Conservation (phyloP, 2,329 filamentous ascomycete genomes). For the Pleomassaria siparia region DNA sequence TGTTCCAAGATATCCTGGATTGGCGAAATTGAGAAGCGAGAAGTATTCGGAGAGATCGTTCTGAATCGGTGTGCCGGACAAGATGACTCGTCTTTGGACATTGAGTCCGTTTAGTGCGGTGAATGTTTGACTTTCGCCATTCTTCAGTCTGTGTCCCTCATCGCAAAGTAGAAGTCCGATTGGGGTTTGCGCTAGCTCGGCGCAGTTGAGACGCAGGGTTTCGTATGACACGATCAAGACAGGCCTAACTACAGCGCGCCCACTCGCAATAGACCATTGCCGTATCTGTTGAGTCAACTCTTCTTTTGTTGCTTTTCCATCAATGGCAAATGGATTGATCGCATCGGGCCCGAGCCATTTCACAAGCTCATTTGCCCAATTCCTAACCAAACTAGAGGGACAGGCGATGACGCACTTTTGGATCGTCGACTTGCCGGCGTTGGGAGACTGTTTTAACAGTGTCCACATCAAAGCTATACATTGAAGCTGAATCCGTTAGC, state of each 20-base stretch:
- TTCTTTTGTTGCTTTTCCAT: constrained; percentile 94
- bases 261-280: constrained; percentile 91
- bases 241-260: constrained; percentile 84
- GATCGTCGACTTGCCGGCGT: constrained; percentile 90
- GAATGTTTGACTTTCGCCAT: constrained; percentile 94
- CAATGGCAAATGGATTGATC: constrained; percentile 90
- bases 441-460: constrained; percentile 88
- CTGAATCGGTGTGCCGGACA: constrained; percentile 96
- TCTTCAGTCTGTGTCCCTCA: constrained; percentile 94
- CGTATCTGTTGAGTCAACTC: constrained; percentile 86
- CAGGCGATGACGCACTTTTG: constrained; percentile 97
- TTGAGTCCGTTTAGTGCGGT: constrained; percentile 87
- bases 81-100: constrained; percentile 86
- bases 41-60: constrained; percentile 99
- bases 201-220: constrained; percentile 85
- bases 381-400: constrained; percentile 91
- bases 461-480: constrained; percentile 98
- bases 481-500: constrained; percentile 60
- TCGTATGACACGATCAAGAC: constrained; percentile 98
- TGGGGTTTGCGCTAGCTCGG: constrained; percentile 83
- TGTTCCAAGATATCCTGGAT: constrained; percentile 86
- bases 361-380: constrained; percentile 95
- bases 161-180: constrained; percentile 95
- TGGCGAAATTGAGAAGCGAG: constrained; percentile 92
- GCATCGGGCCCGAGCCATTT: constrained; percentile 97